Evolutionary conservation across 2,329 filamentous ascomycete genomes (phyloP), one percentile per base, ranked within the genome.

Genomic region (Microsporum ferrugineum): DNA sequence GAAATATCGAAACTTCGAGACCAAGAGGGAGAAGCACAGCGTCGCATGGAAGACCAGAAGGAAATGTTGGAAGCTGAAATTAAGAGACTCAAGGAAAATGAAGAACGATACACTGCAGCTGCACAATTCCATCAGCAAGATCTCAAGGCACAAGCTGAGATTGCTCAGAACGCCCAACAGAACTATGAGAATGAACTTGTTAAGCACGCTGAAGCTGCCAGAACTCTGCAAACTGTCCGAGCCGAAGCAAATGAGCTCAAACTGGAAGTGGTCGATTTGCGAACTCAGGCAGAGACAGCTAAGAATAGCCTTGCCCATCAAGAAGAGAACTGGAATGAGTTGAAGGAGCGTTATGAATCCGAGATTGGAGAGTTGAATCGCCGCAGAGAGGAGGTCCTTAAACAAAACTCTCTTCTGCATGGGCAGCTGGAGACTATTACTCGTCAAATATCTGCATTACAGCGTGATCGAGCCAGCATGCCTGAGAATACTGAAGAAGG

Each of bases 151-250:
- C 94, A 99, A 73, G 91, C 92, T 33, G 88, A 95, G 51, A 97
- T 99, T 69, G 91, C 94, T 1, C 86, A 90, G 59, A 88, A 90
- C 72, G 91, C 94, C 2, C 94, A 99, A 71, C 88, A 95, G 70
- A 91, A 94, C 67, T 99, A 99, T 71, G 95, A 99, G 73, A 86
- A 86, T 64, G 94, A 99, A 72, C 81, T 99, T 8, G 83, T 96
- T 68, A 96, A 94, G 77, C 94, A 99, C 74, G 92, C 91, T 1
- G 90, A 96, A 66, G 94, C 92, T n/a, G 89, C 92, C 10, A 91
- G 91, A 74, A 83, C 84, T 39, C 80, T 96, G 12, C 90, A 95
- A 67, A 81, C 81, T 59, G 79, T 96, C 57, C 88, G 94, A 58
- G 79, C 80, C 2, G 90, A 97, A 65, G 83, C 88, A 73, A 94